Evolutionary conservation across 306 rosid genomes (phyloP).

Genomic region (Cicer chorassanicum): DNA sequence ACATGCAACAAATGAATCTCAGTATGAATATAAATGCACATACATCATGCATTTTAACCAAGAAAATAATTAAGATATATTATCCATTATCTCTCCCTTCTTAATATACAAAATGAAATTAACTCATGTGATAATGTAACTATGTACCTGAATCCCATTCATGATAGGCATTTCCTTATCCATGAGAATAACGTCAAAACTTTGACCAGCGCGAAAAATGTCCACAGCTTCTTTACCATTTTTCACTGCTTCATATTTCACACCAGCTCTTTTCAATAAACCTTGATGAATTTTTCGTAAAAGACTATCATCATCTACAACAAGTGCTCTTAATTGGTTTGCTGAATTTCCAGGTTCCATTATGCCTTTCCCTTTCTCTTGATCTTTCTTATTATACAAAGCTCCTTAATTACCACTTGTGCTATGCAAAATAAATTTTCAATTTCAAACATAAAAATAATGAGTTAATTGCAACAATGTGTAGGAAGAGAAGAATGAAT

Average conservation of each 20-base stretch:
- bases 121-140: not conserved
- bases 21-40: not conserved
- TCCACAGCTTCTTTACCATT: conserved; percentile 85
- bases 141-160: conserved; percentile 68
- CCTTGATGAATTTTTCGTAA: conserved; percentile 53
- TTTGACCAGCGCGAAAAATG: conserved; percentile 53
- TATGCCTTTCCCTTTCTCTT: conserved; percentile 15
- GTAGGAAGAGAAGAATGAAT: not conserved
- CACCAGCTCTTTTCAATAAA: conserved; percentile 55
- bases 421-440: not conserved
- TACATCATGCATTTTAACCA: not conserved
- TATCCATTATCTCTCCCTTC: not conserved
- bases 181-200: conserved; percentile 79
- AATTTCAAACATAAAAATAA: not conserved
- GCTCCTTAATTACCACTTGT: not conserved
- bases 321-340: conserved; percentile 52
- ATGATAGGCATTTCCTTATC: conserved; percentile 79
- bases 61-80: not conserved
- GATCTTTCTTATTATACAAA: not conserved
- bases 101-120: not conserved
- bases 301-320: conserved; percentile 61
- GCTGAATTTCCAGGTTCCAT: not conserved
- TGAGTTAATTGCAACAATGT: not conserved
- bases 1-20: not conserved
- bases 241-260: conserved; percentile 52